phyloP scores from a whole-genome alignment of 2,329 filamentous ascomycete genomes.

The Hypoxylon sp. region DNA sequence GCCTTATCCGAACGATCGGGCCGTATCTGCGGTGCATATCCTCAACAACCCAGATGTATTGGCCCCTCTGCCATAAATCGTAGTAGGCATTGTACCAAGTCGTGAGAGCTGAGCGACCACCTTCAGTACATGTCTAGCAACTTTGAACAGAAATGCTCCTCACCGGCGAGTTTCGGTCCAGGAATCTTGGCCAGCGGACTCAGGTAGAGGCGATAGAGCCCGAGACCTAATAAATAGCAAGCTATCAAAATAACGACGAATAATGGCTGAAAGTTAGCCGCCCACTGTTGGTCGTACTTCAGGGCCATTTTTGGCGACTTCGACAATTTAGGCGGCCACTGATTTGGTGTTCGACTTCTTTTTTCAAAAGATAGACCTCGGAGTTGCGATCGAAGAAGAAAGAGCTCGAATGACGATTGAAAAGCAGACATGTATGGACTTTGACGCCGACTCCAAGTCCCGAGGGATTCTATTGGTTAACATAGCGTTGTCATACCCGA shows the following conservation, averaged over 20 bases:
- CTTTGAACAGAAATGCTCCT: conserved; percentile 8
- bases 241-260: conserved; percentile 6
- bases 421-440: too few species aligned
- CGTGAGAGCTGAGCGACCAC: conserved; percentile 33
- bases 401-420: background rate
- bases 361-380: background rate
- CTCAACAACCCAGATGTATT: conserved; percentile 45
- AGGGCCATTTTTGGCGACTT: conserved; percentile 21
- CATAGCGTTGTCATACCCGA: too few species aligned
- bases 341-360: background rate
- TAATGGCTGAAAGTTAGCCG: conserved; percentile 18
- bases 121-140: background rate
- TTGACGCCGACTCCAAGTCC: background rate
- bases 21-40: conserved; percentile 48
- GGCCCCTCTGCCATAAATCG: conserved; percentile 44
- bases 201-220: conserved; percentile 46
- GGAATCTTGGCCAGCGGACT: conserved; percentile 46
- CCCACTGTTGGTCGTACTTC: conserved; percentile 4
- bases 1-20: conserved; percentile 47
- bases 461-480: conserved; percentile 20
- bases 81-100: conserved; percentile 45
- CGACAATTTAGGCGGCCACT: background rate
- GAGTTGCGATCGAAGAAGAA: background rate
- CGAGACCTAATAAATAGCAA: conserved; percentile 25
- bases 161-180: conserved; percentile 47